Base-by-base conservation (phyloP, 305 asterid genomes). In the Fraxinus xanthoxyloides region DNA sequence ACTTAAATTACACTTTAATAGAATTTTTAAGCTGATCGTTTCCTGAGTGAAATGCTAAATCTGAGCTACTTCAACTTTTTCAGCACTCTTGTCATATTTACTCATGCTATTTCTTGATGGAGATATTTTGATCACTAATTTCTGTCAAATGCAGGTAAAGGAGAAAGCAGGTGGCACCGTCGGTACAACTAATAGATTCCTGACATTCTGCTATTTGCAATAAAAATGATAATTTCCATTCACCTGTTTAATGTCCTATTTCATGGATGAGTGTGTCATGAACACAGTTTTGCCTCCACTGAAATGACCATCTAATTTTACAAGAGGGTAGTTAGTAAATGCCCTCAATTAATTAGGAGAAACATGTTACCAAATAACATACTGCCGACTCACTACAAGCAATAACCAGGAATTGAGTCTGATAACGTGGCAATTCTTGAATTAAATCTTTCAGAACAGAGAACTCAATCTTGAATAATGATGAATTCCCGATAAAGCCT, bases 61-160 rank as follows among this genome's bases (percentile, higher is more conserved):
- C 79, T 79, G 17, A 72, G 84, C 79, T 30, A 36, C 5, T 77
- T 46, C 78, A 34, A 75, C 38, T 74, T 70, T 75, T 48, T 80
- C 63, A 46, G 75, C 72, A 7, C 81, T 61, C 76, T 77, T 75
- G 70, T 75, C 70, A 34, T 35, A 9, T 35, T 48, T 80, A 24
- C 54, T 34, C 23, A 4, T 26, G 17, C 35, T 35, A 5, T 77
- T 69, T 10, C 56, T 63, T 32, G 31, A 80, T 43, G 54, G 80
- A 43, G 46, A 72, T 76, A 13, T 77, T 69, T 59, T 78, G 82
- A 85, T 79, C 72, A 43, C 43, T 76, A 73, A 81, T 83, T 82
- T 72, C 74, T 84, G 80, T 81, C 79, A 8, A 51, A 48, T 89
- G 89, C 95, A 91, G 97, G 91, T 84, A 79, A 83, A 59, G 63